Evolutionary conservation across 2,329 filamentous ascomycete genomes (phyloP).

Genomic region (Alternaria tenuissima): DNA sequence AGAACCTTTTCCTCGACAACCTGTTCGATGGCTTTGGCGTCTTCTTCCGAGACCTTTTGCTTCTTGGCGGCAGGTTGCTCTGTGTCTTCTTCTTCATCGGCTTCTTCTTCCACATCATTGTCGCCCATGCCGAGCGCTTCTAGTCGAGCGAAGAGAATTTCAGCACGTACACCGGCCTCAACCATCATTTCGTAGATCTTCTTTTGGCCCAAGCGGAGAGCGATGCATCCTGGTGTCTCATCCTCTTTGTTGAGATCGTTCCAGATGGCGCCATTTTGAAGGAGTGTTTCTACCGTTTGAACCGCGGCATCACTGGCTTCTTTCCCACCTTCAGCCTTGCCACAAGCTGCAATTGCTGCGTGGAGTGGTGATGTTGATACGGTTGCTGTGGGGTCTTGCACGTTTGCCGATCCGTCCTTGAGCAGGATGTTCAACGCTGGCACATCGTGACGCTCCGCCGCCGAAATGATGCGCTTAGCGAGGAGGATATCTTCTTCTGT

Average conservation of each 20-base stretch:
- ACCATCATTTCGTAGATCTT: constrained; percentile 50
- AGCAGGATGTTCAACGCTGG: constrained; percentile 45
- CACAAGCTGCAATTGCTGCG: constrained; percentile 45
- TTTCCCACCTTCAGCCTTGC: constrained; percentile 40
- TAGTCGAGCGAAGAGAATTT: constrained; percentile 47
- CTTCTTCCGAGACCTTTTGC: constrained; percentile 42
- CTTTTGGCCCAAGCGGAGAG: constrained; percentile 43
- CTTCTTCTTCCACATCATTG: constrained; percentile 29
- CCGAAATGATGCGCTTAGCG: constrained; percentile 49
- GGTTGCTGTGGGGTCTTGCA: constrained; percentile 47
- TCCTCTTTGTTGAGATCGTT: constrained; percentile 50
- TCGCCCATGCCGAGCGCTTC: constrained; percentile 42
- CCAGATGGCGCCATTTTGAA: constrained; percentile 51
- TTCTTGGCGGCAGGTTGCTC: constrained; percentile 46
- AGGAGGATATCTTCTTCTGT: constrained; percentile 49
- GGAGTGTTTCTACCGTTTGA: constrained; percentile 42
- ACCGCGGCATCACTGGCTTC: constrained; percentile 38
- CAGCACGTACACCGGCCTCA: constrained; percentile 47
- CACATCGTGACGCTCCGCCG: constrained; percentile 47
- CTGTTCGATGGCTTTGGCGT: constrained; percentile 36
- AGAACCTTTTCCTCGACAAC: constrained; percentile 35
- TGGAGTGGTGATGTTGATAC: constrained; percentile 48
- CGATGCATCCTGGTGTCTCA: constrained; percentile 51
- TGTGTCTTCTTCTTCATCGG: constrained; percentile 31
- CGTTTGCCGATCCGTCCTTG: constrained; percentile 49